Conservation (phyloP, 441 rosid genomes). For the Theobroma grandiflorum region DNA sequence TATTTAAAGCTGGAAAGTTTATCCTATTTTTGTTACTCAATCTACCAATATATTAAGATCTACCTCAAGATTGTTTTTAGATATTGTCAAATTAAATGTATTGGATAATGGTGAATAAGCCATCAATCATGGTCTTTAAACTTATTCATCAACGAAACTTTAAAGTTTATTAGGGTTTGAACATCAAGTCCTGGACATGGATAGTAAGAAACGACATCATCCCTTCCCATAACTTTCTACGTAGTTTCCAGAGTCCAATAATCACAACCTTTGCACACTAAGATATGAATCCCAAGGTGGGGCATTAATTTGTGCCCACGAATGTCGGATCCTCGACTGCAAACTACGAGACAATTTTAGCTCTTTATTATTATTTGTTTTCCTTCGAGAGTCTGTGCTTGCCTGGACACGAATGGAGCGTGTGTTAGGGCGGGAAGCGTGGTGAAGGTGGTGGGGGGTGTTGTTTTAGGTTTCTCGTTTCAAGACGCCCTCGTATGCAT, state of each 20-base stretch:
- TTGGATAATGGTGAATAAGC: not conserved
- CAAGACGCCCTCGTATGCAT: not conserved
- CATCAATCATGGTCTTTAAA: not conserved
- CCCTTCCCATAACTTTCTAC: not conserved
- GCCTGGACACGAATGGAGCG: not conserved
- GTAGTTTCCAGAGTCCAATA: not conserved
- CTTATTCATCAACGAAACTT: not conserved
- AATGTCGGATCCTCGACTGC: constrained; percentile 24
- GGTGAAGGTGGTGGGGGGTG: constrained; percentile 5
- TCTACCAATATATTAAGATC: not conserved
- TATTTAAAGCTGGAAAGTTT: not conserved
- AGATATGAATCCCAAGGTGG: not conserved
- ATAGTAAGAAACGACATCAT: not conserved
- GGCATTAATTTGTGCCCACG: constrained; percentile 12
- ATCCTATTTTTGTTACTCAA: not conserved
- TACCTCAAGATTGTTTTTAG: not conserved
- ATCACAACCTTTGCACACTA: not conserved
- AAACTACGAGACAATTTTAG: not conserved
- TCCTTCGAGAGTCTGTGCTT: too few relatives aligned
- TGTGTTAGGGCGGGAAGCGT: constrained; percentile 22
- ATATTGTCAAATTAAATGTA: too few relatives aligned
- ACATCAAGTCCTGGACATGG: not conserved
- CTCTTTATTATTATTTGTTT: too few relatives aligned
- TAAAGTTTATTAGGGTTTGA: not conserved
- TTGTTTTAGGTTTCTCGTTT: not conserved